phyloP scores from a whole-genome alignment of 163 green algal genomes.

The Chlorella variabilis region DNA sequence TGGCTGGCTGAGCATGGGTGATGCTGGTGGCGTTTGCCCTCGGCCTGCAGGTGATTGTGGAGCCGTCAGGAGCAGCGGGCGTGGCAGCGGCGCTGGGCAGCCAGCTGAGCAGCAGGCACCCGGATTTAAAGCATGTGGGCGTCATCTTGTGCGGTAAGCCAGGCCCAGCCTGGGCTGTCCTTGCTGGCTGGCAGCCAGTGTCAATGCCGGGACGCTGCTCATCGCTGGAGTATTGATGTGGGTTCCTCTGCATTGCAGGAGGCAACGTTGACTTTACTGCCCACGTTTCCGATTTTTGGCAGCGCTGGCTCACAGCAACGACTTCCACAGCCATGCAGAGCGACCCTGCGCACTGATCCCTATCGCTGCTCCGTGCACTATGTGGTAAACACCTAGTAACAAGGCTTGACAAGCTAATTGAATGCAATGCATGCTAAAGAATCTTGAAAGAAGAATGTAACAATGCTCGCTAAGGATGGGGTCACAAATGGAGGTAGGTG shows the following conservation, averaged over 20 bases:
- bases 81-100: slow-evolving; percentile 77
- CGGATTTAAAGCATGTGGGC: slow-evolving; percentile 56
- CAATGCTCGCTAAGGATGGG: too few relatives aligned
- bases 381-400: too few relatives aligned
- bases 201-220: too few relatives aligned
- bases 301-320: slow-evolving; percentile 28
- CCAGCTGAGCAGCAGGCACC: neutral
- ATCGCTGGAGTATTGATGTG: too few relatives aligned
- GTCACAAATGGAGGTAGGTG: too few relatives aligned
- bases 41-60: slow-evolving; percentile 85
- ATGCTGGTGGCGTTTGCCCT: too few relatives aligned
- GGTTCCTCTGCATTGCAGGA: too few relatives aligned
- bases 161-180: slow-evolving; percentile 70
- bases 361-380: neutral
- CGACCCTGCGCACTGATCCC: neutral
- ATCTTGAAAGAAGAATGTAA: too few relatives aligned
- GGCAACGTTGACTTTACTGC: slow-evolving; percentile 45
- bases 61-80: slow-evolving; percentile 83
- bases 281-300: slow-evolving; percentile 55
- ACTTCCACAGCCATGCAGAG: neutral
- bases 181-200: neutral
- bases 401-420: too few relatives aligned
- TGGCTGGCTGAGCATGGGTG: too few relatives aligned
- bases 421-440: too few relatives aligned
- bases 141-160: slow-evolving; percentile 85